These are phyloP conservation scores for Dioscorea zingiberensis DNA, from an alignment of 106 monocot species.

Conservation along the genomic window DNA sequence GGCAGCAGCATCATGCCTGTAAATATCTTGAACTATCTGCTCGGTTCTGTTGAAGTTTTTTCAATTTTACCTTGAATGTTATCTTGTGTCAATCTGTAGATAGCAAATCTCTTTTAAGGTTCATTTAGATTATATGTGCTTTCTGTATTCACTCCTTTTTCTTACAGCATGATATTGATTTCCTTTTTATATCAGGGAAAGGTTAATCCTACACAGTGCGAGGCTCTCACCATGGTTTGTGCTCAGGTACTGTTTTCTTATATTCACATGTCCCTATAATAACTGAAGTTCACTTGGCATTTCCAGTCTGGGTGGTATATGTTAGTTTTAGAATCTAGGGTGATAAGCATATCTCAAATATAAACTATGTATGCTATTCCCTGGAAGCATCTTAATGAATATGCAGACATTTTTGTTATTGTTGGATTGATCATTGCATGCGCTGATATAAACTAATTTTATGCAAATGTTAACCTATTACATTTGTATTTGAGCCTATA, in stretches of 20 bases:
- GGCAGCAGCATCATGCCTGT: slow-evolving; percentile 99
- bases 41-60: neutral
- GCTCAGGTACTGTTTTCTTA: slow-evolving; percentile 60
- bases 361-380: too few relatives aligned
- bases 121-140: neutral
- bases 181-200: slow-evolving; percentile 66
- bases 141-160: neutral
- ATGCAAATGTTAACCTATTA: too few relatives aligned
- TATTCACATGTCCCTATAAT: too few relatives aligned
- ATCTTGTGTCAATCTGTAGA: neutral
- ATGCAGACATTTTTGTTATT: neutral
- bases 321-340: too few relatives aligned
- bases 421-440: neutral
- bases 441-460: too few relatives aligned
- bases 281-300: too few relatives aligned
- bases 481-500: too few relatives aligned
- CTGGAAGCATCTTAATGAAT: too few relatives aligned
- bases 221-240: slow-evolving; percentile 99
- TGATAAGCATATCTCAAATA: too few relatives aligned
- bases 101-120: neutral
- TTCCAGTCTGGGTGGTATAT: too few relatives aligned
- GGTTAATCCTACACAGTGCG: slow-evolving; percentile 98
- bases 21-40: slow-evolving; percentile 7
- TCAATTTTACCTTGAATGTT: neutral
- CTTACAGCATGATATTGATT: neutral